Base-by-base conservation (phyloP, 1,284 basidiomycete genomes). In the Boletellus deceptivus region DNA sequence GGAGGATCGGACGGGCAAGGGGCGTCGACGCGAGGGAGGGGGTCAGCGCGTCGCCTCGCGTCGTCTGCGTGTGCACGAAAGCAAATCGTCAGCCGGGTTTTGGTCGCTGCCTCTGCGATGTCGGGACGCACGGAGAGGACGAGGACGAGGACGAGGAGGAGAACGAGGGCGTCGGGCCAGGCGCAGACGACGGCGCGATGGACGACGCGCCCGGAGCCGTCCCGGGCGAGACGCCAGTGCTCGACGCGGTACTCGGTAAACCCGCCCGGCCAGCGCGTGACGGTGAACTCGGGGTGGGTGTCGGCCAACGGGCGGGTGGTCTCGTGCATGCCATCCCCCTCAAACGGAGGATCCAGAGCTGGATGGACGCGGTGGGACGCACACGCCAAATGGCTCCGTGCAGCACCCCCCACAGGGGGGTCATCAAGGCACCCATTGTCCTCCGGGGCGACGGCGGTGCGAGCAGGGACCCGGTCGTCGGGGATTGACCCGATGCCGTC, bases 161-260 rank as follows among this genome's bases (percentile, higher is more conserved):
- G 57, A 16, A 76, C 34, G 16, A 70, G 53, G 5, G 65, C 66
- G 58, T 76, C 75, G 36, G 61, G 20, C 69, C 70, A 76, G 2
- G 65, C 63, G 63, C 70, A 71, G 33, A 59, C 49, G 10, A 52
- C 62, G 46, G 65, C 57, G 11, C 67, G 65, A 11, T 50, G 63
- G 24, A 72, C 50, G 43, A 72, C 44, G 40, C 57, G 64, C 13
- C 70, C 62, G 46, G 63, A 72, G 5, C 73, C 75, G 61, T 76
- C 69, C 34, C 71, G 71, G 33, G 71, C 67, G 27, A 75, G 53
- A 11, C 62, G 69, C 72, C 73, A 74, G 50, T 79, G 76, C 52
- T 80, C 75, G 31, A 85, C 72, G 43, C 77, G 71, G 55, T 79
- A 85, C 60, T 85, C 82, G 55, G 66, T 72, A 55, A 74, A 77